Evolutionary conservation across 2,329 filamentous ascomycete species (phyloP).

Genomic region (Cordyceps cicadae): DNA sequence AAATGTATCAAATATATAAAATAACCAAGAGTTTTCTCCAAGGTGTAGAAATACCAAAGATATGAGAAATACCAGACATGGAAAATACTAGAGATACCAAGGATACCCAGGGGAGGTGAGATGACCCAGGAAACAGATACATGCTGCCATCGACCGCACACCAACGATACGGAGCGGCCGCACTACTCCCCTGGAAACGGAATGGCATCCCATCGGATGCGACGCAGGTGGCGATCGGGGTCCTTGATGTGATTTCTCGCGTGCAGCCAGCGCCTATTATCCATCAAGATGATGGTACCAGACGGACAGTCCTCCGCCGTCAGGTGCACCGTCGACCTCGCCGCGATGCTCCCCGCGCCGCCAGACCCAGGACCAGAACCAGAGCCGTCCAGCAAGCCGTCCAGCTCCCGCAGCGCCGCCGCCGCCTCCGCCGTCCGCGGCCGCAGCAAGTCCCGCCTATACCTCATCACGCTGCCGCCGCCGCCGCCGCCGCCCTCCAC

Average conservation of each 20-base stretch:
- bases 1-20: too few relatives aligned
- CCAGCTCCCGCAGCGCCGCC: conserved; percentile 20
- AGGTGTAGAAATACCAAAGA: too few relatives aligned
- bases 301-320: conserved; percentile 19
- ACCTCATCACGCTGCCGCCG: conserved; percentile 21
- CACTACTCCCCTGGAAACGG: conserved; percentile 16
- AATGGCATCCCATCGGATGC: conserved; percentile 27
- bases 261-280: conserved; percentile 27
- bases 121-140: too few relatives aligned
- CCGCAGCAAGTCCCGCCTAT: conserved; percentile 23
- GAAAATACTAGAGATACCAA: too few relatives aligned
- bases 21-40: too few relatives aligned
- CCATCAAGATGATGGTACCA: conserved; percentile 24
- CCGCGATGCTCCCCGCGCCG: conserved; percentile 6
- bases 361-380: too few relatives aligned
- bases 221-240: conserved; percentile 26
- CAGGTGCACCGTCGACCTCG: conserved; percentile 18
- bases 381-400: conserved; percentile 12
- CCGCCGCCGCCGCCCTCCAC: neutral
- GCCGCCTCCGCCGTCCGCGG: conserved; percentile 19
- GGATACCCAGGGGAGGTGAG: too few relatives aligned
- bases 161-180: neutral
- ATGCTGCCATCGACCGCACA: neutral
- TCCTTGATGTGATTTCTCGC: conserved; percentile 25
- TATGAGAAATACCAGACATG: too few relatives aligned